Conservation (phyloP, 352 stramenopile species). For the Phytophthora pluvialis region DNA sequence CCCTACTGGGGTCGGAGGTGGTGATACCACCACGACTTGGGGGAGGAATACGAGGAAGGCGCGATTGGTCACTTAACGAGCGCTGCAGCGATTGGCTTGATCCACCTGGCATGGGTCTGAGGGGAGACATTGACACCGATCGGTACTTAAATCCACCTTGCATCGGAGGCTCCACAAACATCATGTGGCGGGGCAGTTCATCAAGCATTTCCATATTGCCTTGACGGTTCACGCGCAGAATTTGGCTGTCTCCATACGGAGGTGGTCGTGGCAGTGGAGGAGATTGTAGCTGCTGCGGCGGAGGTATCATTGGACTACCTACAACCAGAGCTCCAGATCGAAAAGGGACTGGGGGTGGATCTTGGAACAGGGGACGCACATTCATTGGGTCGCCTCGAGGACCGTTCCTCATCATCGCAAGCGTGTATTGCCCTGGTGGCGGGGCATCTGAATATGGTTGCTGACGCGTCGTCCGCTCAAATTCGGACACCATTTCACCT, state of each 20-base stretch:
- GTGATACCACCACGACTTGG: neutral
- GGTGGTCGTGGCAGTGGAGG: conserved; percentile 10
- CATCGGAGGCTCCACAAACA: conserved; percentile 20
- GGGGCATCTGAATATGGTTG: conserved; percentile 26
- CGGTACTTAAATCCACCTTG: conserved; percentile 57
- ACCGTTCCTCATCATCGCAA: conserved; percentile 38
- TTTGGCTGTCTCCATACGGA: conserved; percentile 58
- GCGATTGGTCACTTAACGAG: conserved; percentile 12
- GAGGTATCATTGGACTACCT: conserved; percentile 12
- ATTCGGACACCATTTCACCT: conserved; percentile 19
- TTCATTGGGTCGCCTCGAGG: conserved; percentile 22
- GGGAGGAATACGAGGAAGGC: conserved; percentile 2
- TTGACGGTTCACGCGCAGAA: conserved; percentile 78
- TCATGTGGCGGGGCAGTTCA: conserved; percentile 13
- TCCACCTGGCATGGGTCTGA: conserved; percentile 10
- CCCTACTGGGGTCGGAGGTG: conserved; percentile 4
- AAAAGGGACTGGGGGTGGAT: conserved; percentile 24
- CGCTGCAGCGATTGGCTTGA: conserved; percentile 18
- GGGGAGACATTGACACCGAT: conserved; percentile 28
- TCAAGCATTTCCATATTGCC: conserved; percentile 63
- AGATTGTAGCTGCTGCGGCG: conserved; percentile 12
- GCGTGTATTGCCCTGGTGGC: conserved; percentile 23
- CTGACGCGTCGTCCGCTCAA: conserved; percentile 47
- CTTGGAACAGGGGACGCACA: conserved; percentile 29
- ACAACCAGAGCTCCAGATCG: conserved; percentile 4